Base-by-base conservation (phyloP, 2,329 filamentous ascomycete genomes). In the Sphaerulina vaccinii region DNA sequence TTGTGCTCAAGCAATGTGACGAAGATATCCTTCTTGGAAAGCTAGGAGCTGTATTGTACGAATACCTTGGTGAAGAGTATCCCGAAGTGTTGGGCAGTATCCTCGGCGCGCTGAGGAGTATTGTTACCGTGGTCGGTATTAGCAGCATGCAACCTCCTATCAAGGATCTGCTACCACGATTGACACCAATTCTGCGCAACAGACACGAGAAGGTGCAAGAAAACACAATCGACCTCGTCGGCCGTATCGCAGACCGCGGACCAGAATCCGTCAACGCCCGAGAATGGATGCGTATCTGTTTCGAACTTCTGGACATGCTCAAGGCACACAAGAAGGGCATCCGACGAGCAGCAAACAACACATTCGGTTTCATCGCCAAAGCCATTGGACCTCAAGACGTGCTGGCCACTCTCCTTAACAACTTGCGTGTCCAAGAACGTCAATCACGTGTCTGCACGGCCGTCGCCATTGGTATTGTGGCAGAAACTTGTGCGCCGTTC, bases 271-370 rank as follows among this genome's bases (percentile, higher is more conserved):
- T 99, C 68, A 96, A 96, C 68, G 91, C 93, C 11, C 84, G 93
- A 66, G 93, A 99, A 73, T 99, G 93, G 93, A 99, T 99, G 95
- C 86, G 93, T 69, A 99, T 99, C 70, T 99, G 93, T 75, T 99
- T 99, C 72, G 93, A 99, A 75, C 79, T 99, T 48, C 83, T 99
- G 23, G 93, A 99, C 73, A 99, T 99, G 93, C 82, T 99, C 65
- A 99, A 99, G 74, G 93, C 93, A 5, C 93, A 99, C 79, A 99
- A 99, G 76, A 99, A 99, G 80, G 95, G 93, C 60, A 99, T 99
- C 62, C 88, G 93, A 60, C 87, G 93, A 71, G 93, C 93, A 18
- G 95, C 93, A 63, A 99, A 99, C 82, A 99, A 99, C 77, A 99
- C 93, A 0, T 99, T 99, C 65, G 93, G 93, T 70, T 99, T 96